Evolutionary conservation across 2,329 filamentous ascomycete species (phyloP).

Genomic region (Colletotrichum eremochloae): DNA sequence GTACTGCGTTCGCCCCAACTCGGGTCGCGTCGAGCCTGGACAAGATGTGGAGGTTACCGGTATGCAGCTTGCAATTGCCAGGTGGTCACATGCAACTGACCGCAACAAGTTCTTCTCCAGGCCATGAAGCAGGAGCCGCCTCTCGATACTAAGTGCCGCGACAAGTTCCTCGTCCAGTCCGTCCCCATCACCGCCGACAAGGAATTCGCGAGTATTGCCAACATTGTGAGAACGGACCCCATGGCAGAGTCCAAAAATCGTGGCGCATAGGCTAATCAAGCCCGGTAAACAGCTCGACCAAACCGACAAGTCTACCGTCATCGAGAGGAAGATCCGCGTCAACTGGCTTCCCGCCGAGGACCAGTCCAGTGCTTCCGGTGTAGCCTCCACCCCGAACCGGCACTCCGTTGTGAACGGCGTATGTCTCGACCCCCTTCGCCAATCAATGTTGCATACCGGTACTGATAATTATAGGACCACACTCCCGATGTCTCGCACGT

Average conservation of each 20-base stretch:
- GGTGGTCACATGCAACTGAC: constrained; percentile 45
- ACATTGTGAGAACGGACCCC: constrained; percentile 46
- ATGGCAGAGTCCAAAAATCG: constrained; percentile 1
- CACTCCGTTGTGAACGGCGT: constrained; percentile 53
- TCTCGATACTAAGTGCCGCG: constrained; percentile 87
- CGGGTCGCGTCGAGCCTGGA: constrained; percentile 92
- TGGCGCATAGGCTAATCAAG: constrained; percentile 25
- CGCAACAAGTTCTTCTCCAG: constrained; percentile 83
- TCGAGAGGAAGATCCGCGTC: constrained; percentile 97
- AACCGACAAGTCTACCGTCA: constrained; percentile 82
- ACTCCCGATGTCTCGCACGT: constrained; percentile 61
- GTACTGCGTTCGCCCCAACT: constrained; percentile 98
- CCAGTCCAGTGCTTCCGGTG: constrained; percentile 42
- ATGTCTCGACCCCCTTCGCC: constrained; percentile 3
- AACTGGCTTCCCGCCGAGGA: constrained; percentile 80
- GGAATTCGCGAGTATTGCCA: constrained; percentile 82
- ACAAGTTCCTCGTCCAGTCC: constrained; percentile 98
- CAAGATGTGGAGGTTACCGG: constrained; percentile 93
- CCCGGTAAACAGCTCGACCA: constrained; percentile 75
- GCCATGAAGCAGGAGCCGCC: constrained; percentile 97
- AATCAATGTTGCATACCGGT: background rate
- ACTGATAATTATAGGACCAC: constrained; percentile 50
- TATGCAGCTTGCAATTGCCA: constrained; percentile 58
- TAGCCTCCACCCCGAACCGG: constrained; percentile 57
- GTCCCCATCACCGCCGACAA: constrained; percentile 86